A percentile compares a stretch with the other conserved stretches of the same genome.
Evolutionary conservation across 2,329 filamentous ascomycete genomes (phyloP).

Genomic region (Neofusicoccum kwambonambiense): DNA sequence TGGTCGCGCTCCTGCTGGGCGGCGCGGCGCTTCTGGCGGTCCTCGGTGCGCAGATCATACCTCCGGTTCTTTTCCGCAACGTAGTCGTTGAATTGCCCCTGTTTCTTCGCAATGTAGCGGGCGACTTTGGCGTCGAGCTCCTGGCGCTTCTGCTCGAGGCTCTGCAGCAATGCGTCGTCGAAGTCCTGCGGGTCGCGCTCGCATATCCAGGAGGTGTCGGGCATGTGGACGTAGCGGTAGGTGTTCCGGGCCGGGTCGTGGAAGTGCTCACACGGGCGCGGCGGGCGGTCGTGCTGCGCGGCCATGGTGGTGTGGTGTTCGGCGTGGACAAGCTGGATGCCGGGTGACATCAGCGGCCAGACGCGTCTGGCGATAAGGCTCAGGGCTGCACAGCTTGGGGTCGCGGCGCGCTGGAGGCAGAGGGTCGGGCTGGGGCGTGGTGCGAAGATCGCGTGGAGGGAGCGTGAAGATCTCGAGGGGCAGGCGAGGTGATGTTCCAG

Average conservation of each 20-base stretch:
- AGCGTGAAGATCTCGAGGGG: conserved; percentile 15
- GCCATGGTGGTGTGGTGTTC: conserved; percentile 8
- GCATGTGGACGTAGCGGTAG: conserved; percentile 16
- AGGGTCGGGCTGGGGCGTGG: background rate
- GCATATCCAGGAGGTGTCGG: conserved; percentile 11
- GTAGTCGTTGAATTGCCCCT: conserved; percentile 19
- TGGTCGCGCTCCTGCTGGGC: conserved; percentile 5
- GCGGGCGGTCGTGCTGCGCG: background rate
- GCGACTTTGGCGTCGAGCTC: conserved; percentile 19
- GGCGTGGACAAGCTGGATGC: background rate
- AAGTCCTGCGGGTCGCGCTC: conserved; percentile 16
- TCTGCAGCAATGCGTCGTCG: conserved; percentile 17
- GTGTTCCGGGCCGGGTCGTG: conserved; percentile 14
- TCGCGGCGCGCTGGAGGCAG: background rate
- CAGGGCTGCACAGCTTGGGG: background rate
- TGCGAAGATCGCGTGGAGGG: conserved; percentile 8
- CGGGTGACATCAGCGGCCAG: conserved; percentile 16
- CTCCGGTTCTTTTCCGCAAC: conserved; percentile 16
- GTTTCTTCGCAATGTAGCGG: conserved; percentile 19
- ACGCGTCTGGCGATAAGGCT: background rate
- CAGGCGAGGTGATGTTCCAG: conserved; percentile 3
- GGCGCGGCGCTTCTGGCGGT: conserved; percentile 12
- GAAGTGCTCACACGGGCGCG: conserved; percentile 11
- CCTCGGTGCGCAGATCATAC: conserved; percentile 16
- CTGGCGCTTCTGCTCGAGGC: conserved; percentile 17